Evolutionary conservation across 805 yeast genomes (phyloP), one percentile per base, ranked within the genome.

Genomic region (Lachancea sp.): DNA sequence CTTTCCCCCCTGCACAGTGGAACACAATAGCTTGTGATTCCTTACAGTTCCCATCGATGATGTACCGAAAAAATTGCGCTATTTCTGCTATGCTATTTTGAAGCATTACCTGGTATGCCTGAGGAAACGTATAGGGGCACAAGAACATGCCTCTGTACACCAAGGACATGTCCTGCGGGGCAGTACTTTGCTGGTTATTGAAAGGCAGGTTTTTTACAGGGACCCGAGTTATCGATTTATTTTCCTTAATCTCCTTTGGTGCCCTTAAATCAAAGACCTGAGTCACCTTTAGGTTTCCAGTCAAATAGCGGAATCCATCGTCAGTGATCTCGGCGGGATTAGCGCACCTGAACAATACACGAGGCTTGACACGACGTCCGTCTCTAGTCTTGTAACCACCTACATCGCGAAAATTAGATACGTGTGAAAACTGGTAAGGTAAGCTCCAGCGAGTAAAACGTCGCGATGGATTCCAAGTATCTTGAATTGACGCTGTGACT

Each of bases 1-100:
- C 95, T 58, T 85, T 86, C 2, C 95, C 95, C 1, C 90, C 90
- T 3, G 89, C 76, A 61, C 95, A 86, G 55, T 84, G 90, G 58
- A 79, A 75, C 8, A 81, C 60, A 43, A 86, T 63, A 2, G 75
- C 72, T n/a, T 63, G 58, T 3, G 77, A 71, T 29, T 67, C 33
- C 20, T 47, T 36, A 21, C 46, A 44, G n/a, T 40, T 29, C 5
- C 47, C 57, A 42, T 81, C 85, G 34, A 78, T 65, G 34, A 86
- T 64, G 51, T 68, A 75, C 34, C 63, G 58, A 50, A 84, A 74
- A 23, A 85, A 70, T 7, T 56, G 55, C 34, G 63, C 67, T 54
- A 73, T 80, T 4, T 75, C 65, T 3, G 52, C 56, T 1, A 60
- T 56, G 0, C 86, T 88, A 17, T 61, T 50, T 4, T 57, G 63